Evolutionary conservation across 2,329 filamentous ascomycete genomes (phyloP), one percentile per base, ranked within the genome.

Genomic region (Hawksworthiomyces lignivorus): DNA sequence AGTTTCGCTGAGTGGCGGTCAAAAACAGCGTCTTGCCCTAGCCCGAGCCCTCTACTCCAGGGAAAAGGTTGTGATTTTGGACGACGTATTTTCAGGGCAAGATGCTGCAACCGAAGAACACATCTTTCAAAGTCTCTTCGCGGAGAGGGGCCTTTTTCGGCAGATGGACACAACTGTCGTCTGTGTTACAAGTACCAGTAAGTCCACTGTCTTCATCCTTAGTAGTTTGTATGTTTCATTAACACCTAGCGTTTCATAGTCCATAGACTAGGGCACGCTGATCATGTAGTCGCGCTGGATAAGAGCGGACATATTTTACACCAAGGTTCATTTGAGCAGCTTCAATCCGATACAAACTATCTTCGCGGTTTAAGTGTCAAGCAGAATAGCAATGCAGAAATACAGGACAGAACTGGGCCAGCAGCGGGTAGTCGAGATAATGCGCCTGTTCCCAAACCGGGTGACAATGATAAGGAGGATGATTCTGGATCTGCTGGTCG

Each of bases 271-370:
- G 54, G 56, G 14, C 61, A 61, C 37, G 60, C 61, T 14, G 62
- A 67, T 46, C 54, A 66, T 21, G 56, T 68, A n/a, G 55, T 67
- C 28, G 58, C 56, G 14, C 56, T 67, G 7, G 49, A 52, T 34
- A 49, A 48, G 15, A 50, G 59, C 20, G 62, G 63, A 15, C 55
- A 30, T 17, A 56, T 65, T 20, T 41, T 52, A 3, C 61, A 66
- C 44, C 61, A 64, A 51, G 62, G 63, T 7, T 51, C 44, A 6
- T 64, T 62, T 38, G 55, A 62, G 7, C 48, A 58, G 8, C 50
- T 66, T 18, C 52, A 56, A 37, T 41, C 36, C 1, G 46, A 53
- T 17, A 56, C 56, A n/a, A 58, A 61, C 2, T 64, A 64, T 41
- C 54, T 64, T 2, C 56, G 56, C 14, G 50, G 49, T 30, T 58